Base-by-base conservation (phyloP, 441 rosid genomes). In the Pelargonium fulgidum region DNA sequence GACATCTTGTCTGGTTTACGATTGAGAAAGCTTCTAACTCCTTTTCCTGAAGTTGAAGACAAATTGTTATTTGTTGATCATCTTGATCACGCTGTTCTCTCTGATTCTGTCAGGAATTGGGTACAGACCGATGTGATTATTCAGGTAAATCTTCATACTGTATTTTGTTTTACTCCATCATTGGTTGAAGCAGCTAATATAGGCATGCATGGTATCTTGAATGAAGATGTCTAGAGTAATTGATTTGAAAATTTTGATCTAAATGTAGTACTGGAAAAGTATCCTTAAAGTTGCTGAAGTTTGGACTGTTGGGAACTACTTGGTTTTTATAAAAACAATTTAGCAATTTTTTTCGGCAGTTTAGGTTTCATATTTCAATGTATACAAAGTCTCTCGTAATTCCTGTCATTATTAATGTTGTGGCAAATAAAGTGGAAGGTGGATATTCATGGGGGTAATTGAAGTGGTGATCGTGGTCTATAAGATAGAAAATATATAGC, bases 1-100 rank as follows among this genome's bases (percentile, higher is more conserved):
- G 99, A 94, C 78, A 84, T 94, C 70, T 82, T 94, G 78, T 94
- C 99, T 62, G 99, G 99, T 69, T 75, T 90, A 76, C 87, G 97
- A 70, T 78, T 94, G 79, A 88, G 97, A 83, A 87, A 87, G 82
- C 74, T 85, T 65, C 73, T 81, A 61, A 71, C 85, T 52, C 68
- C 83, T 66, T 85, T 81, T 81, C 84, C 79, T 72, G 86, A 83
- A 65, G 54, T 70, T 70, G 77, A 82, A 67, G 83, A 79, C 69
- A 78, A 76, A 50, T 54, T 85, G 74, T 44, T 83, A 69, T 91
- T 90, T 76, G 59, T 91, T 73, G 97, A 94, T 82, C 90, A 88
- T 82, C 87, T 94, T 63, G 99, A 94, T 79, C 97, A 87, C 80
- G 89, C 86, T 75, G 76, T 94, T 73, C 85, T 94, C 74, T 90